Evolutionary conservation across 2,329 filamentous ascomycete species (phyloP).

Genomic region (Xylaria sp.): DNA sequence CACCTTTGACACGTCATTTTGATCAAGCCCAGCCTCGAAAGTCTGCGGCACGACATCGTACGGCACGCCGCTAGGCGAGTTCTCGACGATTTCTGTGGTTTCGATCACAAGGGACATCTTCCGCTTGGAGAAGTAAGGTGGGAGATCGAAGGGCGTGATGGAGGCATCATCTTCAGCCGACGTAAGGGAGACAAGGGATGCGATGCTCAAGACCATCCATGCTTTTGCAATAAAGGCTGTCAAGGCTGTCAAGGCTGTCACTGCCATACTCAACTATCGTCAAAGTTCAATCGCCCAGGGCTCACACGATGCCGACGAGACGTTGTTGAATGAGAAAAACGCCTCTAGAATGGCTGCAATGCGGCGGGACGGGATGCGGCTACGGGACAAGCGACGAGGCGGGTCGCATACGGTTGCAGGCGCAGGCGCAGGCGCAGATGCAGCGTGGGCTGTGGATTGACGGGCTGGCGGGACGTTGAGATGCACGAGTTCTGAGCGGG

Average conservation of each 20-base stretch:
- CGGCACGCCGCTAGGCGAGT: slow-evolving; percentile 18
- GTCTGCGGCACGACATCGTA: slow-evolving; percentile 41
- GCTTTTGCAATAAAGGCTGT: slow-evolving; percentile 42
- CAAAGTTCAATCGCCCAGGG: too few relatives aligned
- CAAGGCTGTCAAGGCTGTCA: slow-evolving; percentile 45
- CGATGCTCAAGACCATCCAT: slow-evolving; percentile 39
- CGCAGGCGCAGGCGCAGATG: slow-evolving; percentile 8
- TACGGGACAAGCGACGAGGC: background rate
- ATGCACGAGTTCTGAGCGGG: background rate
- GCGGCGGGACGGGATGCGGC: background rate
- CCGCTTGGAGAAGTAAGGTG: slow-evolving; percentile 27
- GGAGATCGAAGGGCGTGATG: slow-evolving; percentile 28
- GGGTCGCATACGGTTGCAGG: slow-evolving; percentile 13
- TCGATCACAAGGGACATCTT: slow-evolving; percentile 34
- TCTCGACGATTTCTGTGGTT: slow-evolving; percentile 19
- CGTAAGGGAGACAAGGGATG: slow-evolving; percentile 41
- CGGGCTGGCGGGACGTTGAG: background rate
- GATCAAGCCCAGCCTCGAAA: slow-evolving; percentile 34
- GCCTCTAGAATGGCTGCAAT: background rate
- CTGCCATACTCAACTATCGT: slow-evolving; percentile 39
- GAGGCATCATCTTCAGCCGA: slow-evolving; percentile 44
- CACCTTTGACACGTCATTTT: slow-evolving; percentile 28
- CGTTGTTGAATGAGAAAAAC: slow-evolving; percentile 27
- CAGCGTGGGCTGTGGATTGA: slow-evolving; percentile 1
- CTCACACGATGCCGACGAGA: slow-evolving; percentile 32